Evolutionary conservation across 768 basidiomycete species (phyloP), one percentile per base, ranked within the genome.

Genomic region (Infundibulicybe gibba): DNA sequence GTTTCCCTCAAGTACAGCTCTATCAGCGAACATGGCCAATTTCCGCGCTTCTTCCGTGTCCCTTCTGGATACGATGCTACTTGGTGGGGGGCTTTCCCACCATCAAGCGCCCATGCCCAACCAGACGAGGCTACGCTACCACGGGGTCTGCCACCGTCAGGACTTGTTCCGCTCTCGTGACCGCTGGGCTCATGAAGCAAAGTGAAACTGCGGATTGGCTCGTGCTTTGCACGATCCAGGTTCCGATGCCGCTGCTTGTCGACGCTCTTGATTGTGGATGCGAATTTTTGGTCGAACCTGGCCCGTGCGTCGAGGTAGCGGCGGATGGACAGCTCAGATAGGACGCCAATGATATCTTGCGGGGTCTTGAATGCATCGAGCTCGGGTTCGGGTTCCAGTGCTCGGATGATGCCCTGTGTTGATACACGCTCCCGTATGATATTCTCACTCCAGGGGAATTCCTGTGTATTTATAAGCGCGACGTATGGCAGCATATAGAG

Each of bases 361-460:
- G 88, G 79, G 13, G 94, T 64, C 25, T 71, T 71, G 47, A 94
- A 71, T 3, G 83, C 89, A 12, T 69, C 65, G 0, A 97, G 70
- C 41, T 88, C 81, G 12, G 63, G 58, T 54, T 83, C 80, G 0
- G 84, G 69, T 53, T 97, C 94, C 32, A 99, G 68, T 0, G 87
- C 74, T 14, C 94, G 80, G n/a, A 92, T 70, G n/a, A 84, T 63
- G 6, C 97, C 97, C 9, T 75, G 76, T 1, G 83, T 88, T 1
- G 87, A 85, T 20, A 98, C 82, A 15, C 97, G 79, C 65, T 98
- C 95, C 32, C 95, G 81, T 45, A 98, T 90, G 84, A 98, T 97
- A 32, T 74, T 69, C 43, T 76, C 76, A 49, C 62, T 63, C 70
- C 72, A 75, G 12, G 51, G 50, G 25, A 57, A 51, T 49, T 69